A percentile compares a stretch with the other conserved stretches of the same genome.
phyloP scores from a whole-genome alignment of 164 flowering plant genomes.

The Saururus chinensis region DNA sequence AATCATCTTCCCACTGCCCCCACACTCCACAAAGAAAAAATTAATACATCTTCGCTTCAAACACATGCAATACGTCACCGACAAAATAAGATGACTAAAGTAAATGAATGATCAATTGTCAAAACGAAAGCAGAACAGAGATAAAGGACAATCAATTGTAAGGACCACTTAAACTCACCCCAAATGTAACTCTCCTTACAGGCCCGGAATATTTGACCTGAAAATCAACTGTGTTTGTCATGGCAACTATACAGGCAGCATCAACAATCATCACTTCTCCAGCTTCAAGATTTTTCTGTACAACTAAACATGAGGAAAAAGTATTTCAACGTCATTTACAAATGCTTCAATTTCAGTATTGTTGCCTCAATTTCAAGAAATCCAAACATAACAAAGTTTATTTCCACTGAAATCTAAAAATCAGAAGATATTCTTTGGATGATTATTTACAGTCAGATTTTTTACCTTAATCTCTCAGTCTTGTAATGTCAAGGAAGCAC shows the following conservation, averaged over 20 bases:
- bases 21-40: background rate
- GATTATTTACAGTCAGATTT: too few relatives aligned
- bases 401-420: too few relatives aligned
- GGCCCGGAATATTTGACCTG: conserved; percentile 71
- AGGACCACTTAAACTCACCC: conserved; percentile 37
- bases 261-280: conserved; percentile 83
- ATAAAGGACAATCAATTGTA: too few relatives aligned
- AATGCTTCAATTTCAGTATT: too few relatives aligned
- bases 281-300: conserved; percentile 88
- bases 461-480: too few relatives aligned
- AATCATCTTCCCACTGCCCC: background rate
- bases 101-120: too few relatives aligned
- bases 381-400: too few relatives aligned
- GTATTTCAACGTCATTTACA: too few relatives aligned
- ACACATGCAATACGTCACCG: background rate
- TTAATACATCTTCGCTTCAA: background rate
- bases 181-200: conserved; percentile 70
- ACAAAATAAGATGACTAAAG: background rate
- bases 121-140: background rate
- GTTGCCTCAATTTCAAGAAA: background rate
- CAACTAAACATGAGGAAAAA: conserved; percentile 39
- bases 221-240: conserved; percentile 54
- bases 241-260: conserved; percentile 69
- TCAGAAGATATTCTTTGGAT: too few relatives aligned
- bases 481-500: too few relatives aligned